phyloP scores from a whole-genome alignment of 257 asterid species.

The Capsicum rhomboideum region DNA sequence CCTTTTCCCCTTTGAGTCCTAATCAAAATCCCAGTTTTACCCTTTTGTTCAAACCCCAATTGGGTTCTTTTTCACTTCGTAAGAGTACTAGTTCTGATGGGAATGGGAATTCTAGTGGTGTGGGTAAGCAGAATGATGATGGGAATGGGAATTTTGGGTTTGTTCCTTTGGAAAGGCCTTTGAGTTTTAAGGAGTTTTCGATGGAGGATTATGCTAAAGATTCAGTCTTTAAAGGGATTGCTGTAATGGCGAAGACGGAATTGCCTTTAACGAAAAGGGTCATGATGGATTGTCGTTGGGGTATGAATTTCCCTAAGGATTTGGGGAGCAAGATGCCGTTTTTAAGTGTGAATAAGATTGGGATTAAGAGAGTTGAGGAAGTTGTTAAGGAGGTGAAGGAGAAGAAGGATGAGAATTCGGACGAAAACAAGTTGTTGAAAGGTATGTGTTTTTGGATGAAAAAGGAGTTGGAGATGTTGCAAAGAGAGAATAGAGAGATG shows the following conservation, averaged over 20 bases:
- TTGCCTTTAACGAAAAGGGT: conserved; percentile 45
- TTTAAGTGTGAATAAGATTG: conserved; percentile 59
- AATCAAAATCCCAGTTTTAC: conserved; percentile 61
- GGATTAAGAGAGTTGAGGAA: conserved; percentile 47
- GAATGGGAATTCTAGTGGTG: not conserved
- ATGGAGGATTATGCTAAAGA: conserved; percentile 18
- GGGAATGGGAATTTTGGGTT: conserved; percentile 38
- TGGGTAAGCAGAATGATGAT: conserved; percentile 13
- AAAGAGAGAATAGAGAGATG: conserved; percentile 57
- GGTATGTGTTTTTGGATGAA: conserved; percentile 68
- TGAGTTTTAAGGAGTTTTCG: conserved; percentile 33
- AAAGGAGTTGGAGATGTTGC: conserved; percentile 54
- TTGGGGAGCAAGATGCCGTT: conserved; percentile 39
- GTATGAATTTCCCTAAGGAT: conserved; percentile 57
- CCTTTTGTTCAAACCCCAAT: conserved; percentile 53
- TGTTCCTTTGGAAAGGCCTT: conserved; percentile 58
- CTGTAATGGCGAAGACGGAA: conserved; percentile 51
- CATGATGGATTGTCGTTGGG: conserved; percentile 53
- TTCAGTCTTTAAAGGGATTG: conserved; percentile 46
- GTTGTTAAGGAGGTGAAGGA: conserved; percentile 17
- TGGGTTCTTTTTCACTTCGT: conserved; percentile 72
- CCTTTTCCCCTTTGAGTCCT: conserved; percentile 52
- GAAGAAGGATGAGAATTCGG: conserved; percentile 20
- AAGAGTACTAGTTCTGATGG: conserved; percentile 42
- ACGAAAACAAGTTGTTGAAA: conserved; percentile 44